These are phyloP conservation scores for Rhizodiscina lignyota DNA, from an alignment of 495 filamentous ascomycete genomes.

Conservation along the genomic window DNA sequence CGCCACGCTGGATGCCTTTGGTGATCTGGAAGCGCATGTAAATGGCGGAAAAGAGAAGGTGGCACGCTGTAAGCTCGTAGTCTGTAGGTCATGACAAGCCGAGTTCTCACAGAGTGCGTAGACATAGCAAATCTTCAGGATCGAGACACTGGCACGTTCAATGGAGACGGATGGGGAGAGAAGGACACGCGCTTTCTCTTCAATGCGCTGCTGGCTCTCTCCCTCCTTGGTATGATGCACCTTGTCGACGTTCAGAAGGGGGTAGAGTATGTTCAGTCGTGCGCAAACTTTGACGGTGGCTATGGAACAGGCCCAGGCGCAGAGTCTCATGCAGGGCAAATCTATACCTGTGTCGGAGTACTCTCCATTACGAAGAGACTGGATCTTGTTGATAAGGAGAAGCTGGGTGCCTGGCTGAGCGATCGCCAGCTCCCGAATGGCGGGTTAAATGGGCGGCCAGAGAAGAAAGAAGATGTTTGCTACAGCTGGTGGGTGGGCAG, in stretches of 20 bases:
- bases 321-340: conserved; percentile 83
- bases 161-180: conserved; percentile 93
- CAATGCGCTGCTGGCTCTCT: conserved; percentile 71
- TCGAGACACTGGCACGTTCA: conserved; percentile 62
- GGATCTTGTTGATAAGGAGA: conserved; percentile 69
- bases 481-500: conserved; percentile 97
- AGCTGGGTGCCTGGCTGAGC: conserved; percentile 76
- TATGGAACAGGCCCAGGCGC: conserved; percentile 80
- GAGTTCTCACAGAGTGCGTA: no score
- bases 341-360: conserved; percentile 87
- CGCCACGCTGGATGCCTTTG: conserved; percentile 65
- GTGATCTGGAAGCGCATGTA: conserved; percentile 55
- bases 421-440: conserved; percentile 78
- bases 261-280: conserved; percentile 57
- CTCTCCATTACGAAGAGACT: conserved; percentile 66
- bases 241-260: conserved; percentile 64
- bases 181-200: conserved; percentile 89
- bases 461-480: conserved; percentile 93
- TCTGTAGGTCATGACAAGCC: no score
- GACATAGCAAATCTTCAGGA: conserved; percentile 75
- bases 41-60: conserved; percentile 51
- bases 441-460: conserved; percentile 83
- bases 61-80: conserved; percentile 55
- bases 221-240: conserved; percentile 53
- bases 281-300: conserved; percentile 83